Percentiles rank a stretch among this genome's conserved stretches.
phyloP scores from a whole-genome alignment of 2,329 filamentous ascomycete genomes.

The Amylocarpus encephaloides region DNA sequence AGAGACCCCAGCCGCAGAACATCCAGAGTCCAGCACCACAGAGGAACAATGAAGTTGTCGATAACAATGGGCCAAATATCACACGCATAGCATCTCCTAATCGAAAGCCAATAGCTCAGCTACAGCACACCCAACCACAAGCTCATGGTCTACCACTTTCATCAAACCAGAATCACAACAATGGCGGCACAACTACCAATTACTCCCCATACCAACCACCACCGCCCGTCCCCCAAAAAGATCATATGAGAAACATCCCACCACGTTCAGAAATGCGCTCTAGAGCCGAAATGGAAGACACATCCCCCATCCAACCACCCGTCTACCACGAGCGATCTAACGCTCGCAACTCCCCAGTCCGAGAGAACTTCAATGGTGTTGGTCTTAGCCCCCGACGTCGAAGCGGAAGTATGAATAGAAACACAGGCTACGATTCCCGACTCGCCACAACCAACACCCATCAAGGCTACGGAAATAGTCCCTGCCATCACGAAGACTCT shows the following conservation, averaged over 20 bases:
- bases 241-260: conserved; percentile 14
- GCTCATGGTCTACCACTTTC: background rate
- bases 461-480: background rate
- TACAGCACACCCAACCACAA: background rate
- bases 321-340: conserved; percentile 7
- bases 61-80: background rate
- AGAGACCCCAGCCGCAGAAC: background rate
- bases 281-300: conserved; percentile 5
- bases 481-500: background rate
- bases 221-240: conserved; percentile 3
- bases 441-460: background rate
- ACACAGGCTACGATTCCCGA: background rate
- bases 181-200: no score
- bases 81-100: background rate
- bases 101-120: background rate
- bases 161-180: background rate
- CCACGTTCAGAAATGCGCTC: conserved; percentile 12
- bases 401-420: no score
- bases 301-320: background rate
- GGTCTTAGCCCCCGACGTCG: no score
- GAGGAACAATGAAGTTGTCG: no score
- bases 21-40: background rate
- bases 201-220: background rate
- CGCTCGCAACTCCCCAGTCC: conserved; percentile 7
- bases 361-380: no score